Evolutionary conservation across 1,284 basidiomycete species (phyloP).

Genomic region (Cerioporus squamosus): DNA sequence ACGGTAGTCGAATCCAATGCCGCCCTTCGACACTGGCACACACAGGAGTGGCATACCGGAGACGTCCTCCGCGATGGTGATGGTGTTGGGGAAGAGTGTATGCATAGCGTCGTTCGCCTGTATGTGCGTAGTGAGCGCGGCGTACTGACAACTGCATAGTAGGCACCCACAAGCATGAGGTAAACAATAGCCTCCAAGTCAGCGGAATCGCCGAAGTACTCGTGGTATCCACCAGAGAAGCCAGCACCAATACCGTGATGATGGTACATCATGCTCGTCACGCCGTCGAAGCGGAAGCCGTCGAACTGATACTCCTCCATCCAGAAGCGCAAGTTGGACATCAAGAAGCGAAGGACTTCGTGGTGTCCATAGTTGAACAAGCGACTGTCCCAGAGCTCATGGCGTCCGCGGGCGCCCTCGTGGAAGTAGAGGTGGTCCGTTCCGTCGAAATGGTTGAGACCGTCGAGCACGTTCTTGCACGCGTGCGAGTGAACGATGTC

Average conservation of each 20-base stretch:
- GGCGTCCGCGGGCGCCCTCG: constrained; percentile 86
- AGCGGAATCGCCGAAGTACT: constrained; percentile 90
- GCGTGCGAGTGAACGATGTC: constrained; percentile 99
- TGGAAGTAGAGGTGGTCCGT: constrained; percentile 98
- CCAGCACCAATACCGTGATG: constrained; percentile 98
- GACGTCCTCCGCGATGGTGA: constrained; percentile 98
- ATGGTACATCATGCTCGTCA: constrained; percentile 98
- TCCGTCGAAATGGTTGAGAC: constrained; percentile 95
- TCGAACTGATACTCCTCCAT: constrained; percentile 96
- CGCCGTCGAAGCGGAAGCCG: constrained; percentile 98
- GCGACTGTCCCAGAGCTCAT: constrained; percentile 96
- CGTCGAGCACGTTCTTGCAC: constrained; percentile 96
- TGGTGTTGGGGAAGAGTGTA: constrained; percentile 74
- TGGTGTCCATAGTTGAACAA: constrained; percentile 96
- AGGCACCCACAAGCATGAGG: constrained; percentile 86
- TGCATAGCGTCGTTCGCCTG: constrained; percentile 95
- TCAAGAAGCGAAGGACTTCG: constrained; percentile 92
- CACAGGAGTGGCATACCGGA: constrained; percentile 98
- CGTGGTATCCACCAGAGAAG: constrained; percentile 97
- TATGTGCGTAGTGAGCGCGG: background rate
- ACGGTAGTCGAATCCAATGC: constrained; percentile 97
- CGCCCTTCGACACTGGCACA: constrained; percentile 79
- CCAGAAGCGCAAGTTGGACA: constrained; percentile 95
- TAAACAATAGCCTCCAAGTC: constrained; percentile 94
- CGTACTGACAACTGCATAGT: background rate